Conservation (phyloP, 2,329 filamentous ascomycete genomes). For the Penicillium hordei region DNA sequence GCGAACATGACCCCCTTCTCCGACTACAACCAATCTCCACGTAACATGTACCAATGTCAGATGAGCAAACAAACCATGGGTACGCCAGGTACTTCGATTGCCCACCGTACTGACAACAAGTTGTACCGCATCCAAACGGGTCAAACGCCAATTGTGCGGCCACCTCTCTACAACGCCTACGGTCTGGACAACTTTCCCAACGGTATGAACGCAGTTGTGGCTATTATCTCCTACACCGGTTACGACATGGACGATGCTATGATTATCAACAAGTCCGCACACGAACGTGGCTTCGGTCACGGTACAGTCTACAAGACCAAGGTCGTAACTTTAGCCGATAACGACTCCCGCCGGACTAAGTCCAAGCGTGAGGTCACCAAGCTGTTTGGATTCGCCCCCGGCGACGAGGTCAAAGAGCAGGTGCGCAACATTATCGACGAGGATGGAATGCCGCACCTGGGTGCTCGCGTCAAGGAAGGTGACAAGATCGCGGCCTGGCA, state of each 20-base stretch:
- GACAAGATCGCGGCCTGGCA: conserved; percentile 88
- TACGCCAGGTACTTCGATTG: conserved; percentile 80
- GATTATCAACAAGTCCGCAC: conserved; percentile 97
- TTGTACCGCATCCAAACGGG: conserved; percentile 91
- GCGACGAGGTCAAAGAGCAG: conserved; percentile 67
- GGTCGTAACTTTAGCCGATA: conserved; percentile 81
- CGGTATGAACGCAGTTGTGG: conserved; percentile 90
- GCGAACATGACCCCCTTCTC: conserved; percentile 99
- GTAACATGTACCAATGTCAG: conserved; percentile 99
- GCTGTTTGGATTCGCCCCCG: conserved; percentile 87
- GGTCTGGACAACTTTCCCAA: conserved; percentile 98
- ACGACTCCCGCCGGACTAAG: conserved; percentile 63
- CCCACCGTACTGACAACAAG: conserved; percentile 95
- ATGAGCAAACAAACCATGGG: conserved; percentile 99
- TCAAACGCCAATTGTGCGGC: conserved; percentile 88
- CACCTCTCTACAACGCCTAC: conserved; percentile 92
- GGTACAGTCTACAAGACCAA: conserved; percentile 98
- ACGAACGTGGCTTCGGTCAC: conserved; percentile 92
- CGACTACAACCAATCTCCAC: conserved; percentile 95
- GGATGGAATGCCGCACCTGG: conserved; percentile 82
- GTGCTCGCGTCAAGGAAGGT: conserved; percentile 73
- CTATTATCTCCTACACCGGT: conserved; percentile 96
- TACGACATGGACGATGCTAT: conserved; percentile 99
- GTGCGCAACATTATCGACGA: conserved; percentile 74
- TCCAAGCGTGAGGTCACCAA: conserved; percentile 70